phyloP scores from a whole-genome alignment of 2,329 filamentous ascomycete species.

The Pseudocercospora eumusae region DNA sequence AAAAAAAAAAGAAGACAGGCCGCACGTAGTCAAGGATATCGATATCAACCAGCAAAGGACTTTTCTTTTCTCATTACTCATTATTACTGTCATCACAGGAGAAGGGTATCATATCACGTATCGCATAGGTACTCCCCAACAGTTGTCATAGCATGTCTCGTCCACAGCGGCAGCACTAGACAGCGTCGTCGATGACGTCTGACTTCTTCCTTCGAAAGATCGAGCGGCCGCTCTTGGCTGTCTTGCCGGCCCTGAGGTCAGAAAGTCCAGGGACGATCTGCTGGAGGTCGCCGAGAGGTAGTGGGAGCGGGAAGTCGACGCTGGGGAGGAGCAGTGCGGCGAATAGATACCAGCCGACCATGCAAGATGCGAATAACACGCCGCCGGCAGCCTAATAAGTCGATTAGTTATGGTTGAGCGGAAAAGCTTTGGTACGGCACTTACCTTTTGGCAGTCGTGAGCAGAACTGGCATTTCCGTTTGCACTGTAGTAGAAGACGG shows the following conservation, averaged over 20 bases:
- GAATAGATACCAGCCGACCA: conserved; percentile 29
- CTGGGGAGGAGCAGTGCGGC: conserved; percentile 26
- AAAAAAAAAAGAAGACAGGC: too few relatives aligned
- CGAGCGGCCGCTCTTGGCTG: conserved; percentile 9
- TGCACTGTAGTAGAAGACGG: conserved; percentile 23
- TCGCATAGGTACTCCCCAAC: too few relatives aligned
- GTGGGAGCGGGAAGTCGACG: conserved; percentile 26
- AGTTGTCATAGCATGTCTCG: neutral
- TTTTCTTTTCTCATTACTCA: neutral
- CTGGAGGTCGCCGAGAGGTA: conserved; percentile 27
- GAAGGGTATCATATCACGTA: neutral
- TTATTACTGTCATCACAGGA: neutral
- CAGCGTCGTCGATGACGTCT: conserved; percentile 13
- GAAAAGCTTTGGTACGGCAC: too few relatives aligned
- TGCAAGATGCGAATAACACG: conserved; percentile 22
- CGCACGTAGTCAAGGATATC: neutral
- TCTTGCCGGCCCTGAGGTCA: conserved; percentile 13
- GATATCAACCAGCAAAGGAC: neutral
- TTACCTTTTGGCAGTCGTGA: conserved; percentile 26
- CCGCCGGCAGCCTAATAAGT: conserved; percentile 26
- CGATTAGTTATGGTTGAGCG: too few relatives aligned
- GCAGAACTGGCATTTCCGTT: conserved; percentile 20
- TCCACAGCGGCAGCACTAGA: conserved; percentile 8
- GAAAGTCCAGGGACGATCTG: conserved; percentile 23
- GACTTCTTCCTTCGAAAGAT: conserved; percentile 15